Evolutionary conservation across 1,284 basidiomycete genomes (phyloP), one percentile per base, ranked within the genome.

Genomic region (Golubevia sp.): DNA sequence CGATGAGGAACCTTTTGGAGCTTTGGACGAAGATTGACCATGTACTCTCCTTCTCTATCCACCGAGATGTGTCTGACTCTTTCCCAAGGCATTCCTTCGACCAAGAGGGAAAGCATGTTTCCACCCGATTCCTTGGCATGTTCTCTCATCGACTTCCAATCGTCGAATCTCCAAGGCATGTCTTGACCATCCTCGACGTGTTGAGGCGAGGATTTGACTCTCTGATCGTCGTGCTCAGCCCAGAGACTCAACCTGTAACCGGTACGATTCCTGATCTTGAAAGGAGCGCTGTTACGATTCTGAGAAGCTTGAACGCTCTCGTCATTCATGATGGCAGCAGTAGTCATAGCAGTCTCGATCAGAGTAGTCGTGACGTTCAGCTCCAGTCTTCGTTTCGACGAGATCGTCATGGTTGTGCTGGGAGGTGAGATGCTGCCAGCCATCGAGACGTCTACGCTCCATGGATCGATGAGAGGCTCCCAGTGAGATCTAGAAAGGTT

Each of bases 391-490:
- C 95, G 91, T 65, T 89, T 88, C 7, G 96, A 92, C 27, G 89
- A 88, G 18, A 99, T 71, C 1, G 87, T 88, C 52, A 92, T 82
- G 50, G 86, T 88, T 61, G 91, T 85, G 49, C 87, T 87, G 0
- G 86, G 85, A 1, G 86, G 82, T 24, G 65, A 55, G 8, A 67
- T 20, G 83, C 86, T 61, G 4, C 83, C 79, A 30, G 83, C 77
- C 55, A 85, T 79, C 2, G 72, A 87, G 55, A 93, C 84, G 27
- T 91, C 90, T 73, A 97, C 92, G 24, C 89, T 91, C 96, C 97
- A 99, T 0, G 97, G 97, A 82, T 99, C 97, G 75, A 98, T 92
- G 58, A 99, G 85, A n/a, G 97, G 97, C 85, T 99, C 97, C 93
- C 97, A 99, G 80, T 99, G 94, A 55, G 97, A 99, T 80, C 97